phyloP scores from a whole-genome alignment of 2,329 filamentous ascomycete genomes.

The Didymella pinodella region DNA sequence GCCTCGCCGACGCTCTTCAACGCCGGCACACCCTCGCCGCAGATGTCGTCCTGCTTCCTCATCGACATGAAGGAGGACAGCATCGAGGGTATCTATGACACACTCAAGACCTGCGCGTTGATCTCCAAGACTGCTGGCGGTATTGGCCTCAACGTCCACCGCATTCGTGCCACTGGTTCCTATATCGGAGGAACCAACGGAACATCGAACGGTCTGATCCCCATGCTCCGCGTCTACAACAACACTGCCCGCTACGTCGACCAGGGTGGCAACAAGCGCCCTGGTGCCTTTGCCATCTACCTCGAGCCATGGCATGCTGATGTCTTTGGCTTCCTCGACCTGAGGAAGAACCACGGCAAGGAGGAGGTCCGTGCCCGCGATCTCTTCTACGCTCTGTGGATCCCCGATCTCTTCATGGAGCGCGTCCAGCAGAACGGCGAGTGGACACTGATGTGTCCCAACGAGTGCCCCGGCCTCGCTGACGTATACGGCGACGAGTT shows the following conservation, averaged over 20 bases:
- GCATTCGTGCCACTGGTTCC: slow-evolving; percentile 94
- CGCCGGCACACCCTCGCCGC: slow-evolving; percentile 90
- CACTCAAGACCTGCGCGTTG: slow-evolving; percentile 98
- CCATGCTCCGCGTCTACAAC: slow-evolving; percentile 99
- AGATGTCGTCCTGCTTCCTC: slow-evolving; percentile 97
- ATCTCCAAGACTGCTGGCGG: slow-evolving; percentile 99
- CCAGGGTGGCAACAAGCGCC: slow-evolving; percentile 98
- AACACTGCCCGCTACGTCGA: slow-evolving; percentile 99
- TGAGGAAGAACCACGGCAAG: slow-evolving; percentile 99
- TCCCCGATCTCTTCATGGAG: slow-evolving; percentile 99
- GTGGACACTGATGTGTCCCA: slow-evolving; percentile 98
- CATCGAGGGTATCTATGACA: slow-evolving; percentile 99
- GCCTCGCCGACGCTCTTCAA: slow-evolving; percentile 98
- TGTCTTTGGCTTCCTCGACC: slow-evolving; percentile 95
- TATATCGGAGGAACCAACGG: slow-evolving; percentile 99
- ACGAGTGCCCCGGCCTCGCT: slow-evolving; percentile 91
- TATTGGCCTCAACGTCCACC: slow-evolving; percentile 95
- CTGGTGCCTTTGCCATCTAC: slow-evolving; percentile 98
- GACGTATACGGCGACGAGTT: slow-evolving; percentile 99
- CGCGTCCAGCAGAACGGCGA: slow-evolving; percentile 95
- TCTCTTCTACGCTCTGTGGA: slow-evolving; percentile 97
- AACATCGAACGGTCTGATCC: slow-evolving; percentile 95
- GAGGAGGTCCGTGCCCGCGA: slow-evolving; percentile 97
- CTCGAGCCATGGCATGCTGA: slow-evolving; percentile 99
- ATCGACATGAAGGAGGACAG: slow-evolving; percentile 99